Percentiles rank a stretch among this genome's conserved stretches.
Conservation (phyloP, 2,329 filamentous ascomycete species). For the Calonectria ilicicola region DNA sequence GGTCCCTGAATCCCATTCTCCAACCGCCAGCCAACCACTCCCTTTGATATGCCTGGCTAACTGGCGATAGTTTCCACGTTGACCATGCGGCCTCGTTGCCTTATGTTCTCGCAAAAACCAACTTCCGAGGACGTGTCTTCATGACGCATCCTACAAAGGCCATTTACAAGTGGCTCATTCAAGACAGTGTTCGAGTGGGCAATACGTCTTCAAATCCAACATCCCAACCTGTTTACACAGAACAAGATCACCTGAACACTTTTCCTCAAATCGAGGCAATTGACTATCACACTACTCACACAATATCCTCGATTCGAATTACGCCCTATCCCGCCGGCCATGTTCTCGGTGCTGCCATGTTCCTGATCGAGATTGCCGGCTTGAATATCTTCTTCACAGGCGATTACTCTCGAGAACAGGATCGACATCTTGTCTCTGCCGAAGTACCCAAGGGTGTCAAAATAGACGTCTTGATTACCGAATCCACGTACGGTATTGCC, state of each 20-base stretch:
- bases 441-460: conserved; percentile 90
- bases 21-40: conserved; percentile 24
- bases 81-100: conserved; percentile 99
- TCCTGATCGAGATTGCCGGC: conserved; percentile 95
- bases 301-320: conserved; percentile 94
- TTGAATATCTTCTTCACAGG: conserved; percentile 98
- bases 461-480: conserved; percentile 96
- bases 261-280: conserved; percentile 97
- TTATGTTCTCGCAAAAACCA: conserved; percentile 97
- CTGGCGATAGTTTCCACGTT: conserved; percentile 84
- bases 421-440: conserved; percentile 94
- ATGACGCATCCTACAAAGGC: conserved; percentile 99
- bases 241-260: conserved; percentile 93
- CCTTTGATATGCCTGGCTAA: conserved; percentile 39
- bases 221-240: conserved; percentile 88
- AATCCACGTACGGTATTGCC: conserved; percentile 96
- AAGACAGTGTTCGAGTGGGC: conserved; percentile 93
- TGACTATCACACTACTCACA: conserved; percentile 98
- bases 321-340: conserved; percentile 97
- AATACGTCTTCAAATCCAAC: conserved; percentile 73
- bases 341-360: conserved; percentile 99
- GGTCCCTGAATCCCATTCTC: conserved; percentile 34
- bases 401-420: conserved; percentile 96
- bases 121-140: conserved; percentile 95
- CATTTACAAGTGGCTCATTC: conserved; percentile 99